A percentile compares a stretch with the other conserved stretches of the same genome.
Evolutionary conservation across 495 filamentous ascomycete genomes (phyloP).

Genomic region (Xylaria acuta): DNA sequence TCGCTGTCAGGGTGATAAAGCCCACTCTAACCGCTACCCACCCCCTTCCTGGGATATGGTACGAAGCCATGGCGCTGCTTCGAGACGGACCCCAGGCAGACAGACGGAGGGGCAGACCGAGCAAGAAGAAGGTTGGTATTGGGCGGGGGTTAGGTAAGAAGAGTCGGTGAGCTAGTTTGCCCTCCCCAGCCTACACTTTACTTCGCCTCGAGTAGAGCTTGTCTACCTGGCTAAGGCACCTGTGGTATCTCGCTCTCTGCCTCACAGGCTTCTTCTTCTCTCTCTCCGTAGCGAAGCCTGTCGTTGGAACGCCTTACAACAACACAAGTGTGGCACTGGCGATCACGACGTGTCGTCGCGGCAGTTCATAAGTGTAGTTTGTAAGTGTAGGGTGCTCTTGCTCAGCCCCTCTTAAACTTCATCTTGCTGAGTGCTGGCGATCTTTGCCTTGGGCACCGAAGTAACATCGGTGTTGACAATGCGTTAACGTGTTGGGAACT

Average conservation of each 20-base stretch:
- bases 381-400: not conserved
- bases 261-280: not conserved
- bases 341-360: not conserved
- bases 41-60: not conserved
- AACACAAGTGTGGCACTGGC: conserved; percentile 5
- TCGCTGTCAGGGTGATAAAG: not conserved
- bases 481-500: not conserved
- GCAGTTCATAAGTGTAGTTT: not conserved
- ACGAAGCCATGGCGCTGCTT: not conserved
- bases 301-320: not conserved
- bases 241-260: not conserved
- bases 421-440: not conserved
- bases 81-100: not conserved
- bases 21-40: not conserved
- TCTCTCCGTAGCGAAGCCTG: not conserved
- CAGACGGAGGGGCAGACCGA: not conserved
- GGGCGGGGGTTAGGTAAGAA: not conserved
- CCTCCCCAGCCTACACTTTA: not conserved
- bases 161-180: not conserved
- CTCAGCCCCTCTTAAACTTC: conserved; percentile 5
- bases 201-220: not conserved
- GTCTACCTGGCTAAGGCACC: not conserved
- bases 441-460: not conserved
- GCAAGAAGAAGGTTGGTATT: not conserved
- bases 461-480: not conserved